Base-by-base conservation (phyloP, 139 green algal genomes). In the Nannochloris sp. region DNA sequence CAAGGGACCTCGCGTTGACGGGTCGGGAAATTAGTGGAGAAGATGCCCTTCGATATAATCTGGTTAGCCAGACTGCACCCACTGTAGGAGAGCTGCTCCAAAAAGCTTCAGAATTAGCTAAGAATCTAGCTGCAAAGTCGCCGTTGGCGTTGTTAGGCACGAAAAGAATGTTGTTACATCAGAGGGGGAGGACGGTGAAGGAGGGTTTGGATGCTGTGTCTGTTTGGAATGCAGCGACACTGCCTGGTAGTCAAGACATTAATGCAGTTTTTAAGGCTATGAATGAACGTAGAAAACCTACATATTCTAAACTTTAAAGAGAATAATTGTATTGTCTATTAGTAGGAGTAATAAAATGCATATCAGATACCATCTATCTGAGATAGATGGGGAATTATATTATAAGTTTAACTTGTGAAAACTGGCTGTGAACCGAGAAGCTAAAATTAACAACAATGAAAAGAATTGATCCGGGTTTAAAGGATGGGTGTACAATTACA, bases 1-100 rank as follows among this genome's bases (percentile, higher is more conserved):
- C 90, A 46, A 65, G 63, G 42, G 84, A 96, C 45, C 73, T 96
- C 13, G 77, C 85, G 10, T 75, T 97, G n/a, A 95, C 90, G 0
- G 86, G 77, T 0, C 68, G 84, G 6, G 73, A 39, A 0, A 47
- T 92, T 3, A 69, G 60, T 23, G 56, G 57, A 2, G 13, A 9
- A 2, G 71, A 78, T 24, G 71, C 71, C 13, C 9, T 24, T 12
- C 25, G 15, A 2, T 29, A 66, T 29, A 36, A 30, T 35, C 48
- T 79, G 37, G 72, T 79, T 4, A 68, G 36, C 47, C 24, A 31
- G 4, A 54, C 36, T 0, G n/a, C 54, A 61, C 9, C 3, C 12
- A 27, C 9, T 7, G 6, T 27, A 32, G 10, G 6, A 10, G 24
- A 19, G 54, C 8, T 44, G 33, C 35, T 27, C 6, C n/a, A 15